Evolutionary conservation across 305 asterid species (phyloP).

Genomic region (Nicotiana rustica): DNA sequence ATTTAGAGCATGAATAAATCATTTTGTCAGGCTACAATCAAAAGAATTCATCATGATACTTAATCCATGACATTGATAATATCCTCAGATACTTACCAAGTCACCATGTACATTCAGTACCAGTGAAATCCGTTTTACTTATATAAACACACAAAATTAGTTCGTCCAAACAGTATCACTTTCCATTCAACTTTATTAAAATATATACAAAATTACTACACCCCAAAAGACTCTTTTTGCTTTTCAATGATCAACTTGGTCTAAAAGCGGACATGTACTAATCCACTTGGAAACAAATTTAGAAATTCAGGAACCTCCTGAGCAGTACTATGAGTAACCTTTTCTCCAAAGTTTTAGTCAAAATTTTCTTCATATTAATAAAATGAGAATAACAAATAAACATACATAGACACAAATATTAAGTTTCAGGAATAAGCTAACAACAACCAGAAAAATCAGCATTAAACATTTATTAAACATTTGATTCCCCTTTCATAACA

Average conservation of each 20-base stretch:
- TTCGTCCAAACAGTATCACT: neutral
- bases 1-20: neutral
- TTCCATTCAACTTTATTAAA: neutral
- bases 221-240: neutral
- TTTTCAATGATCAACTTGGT: neutral
- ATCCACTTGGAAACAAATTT: neutral
- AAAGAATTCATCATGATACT: conserved; percentile 11
- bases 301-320: neutral
- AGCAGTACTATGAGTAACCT: neutral
- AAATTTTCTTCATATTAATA: neutral
- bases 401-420: neutral
- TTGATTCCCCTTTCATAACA: neutral
- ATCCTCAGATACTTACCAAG: neutral
- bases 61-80: neutral
- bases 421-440: neutral
- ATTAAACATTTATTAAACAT: neutral
- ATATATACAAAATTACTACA: neutral
- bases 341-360: neutral
- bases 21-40: neutral
- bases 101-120: neutral
- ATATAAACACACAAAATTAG: no score
- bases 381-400: neutral
- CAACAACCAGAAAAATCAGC: neutral
- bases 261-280: neutral
- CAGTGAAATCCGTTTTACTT: neutral